Conservation (phyloP, 2,329 filamentous ascomycete species). For the Aspergillus tamarii region DNA sequence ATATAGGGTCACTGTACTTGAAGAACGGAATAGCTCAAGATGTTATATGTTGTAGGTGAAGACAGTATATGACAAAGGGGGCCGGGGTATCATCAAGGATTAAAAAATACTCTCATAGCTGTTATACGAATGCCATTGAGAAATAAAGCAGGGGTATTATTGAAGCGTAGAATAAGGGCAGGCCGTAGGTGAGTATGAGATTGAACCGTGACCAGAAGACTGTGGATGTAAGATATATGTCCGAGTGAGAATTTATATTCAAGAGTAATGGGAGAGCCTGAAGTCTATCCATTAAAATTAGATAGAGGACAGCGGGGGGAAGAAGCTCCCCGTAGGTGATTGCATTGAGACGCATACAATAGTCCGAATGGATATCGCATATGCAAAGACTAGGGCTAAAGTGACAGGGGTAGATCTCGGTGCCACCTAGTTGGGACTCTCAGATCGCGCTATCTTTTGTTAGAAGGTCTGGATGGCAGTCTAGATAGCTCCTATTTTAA, state of each 20-base stretch:
- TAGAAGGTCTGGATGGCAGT: neutral
- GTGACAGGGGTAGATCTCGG: slow-evolving; percentile 14
- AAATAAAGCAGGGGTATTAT: neutral
- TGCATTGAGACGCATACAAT: slow-evolving; percentile 21
- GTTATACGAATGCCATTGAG: neutral
- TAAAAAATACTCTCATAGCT: neutral
- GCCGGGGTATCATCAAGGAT: neutral
- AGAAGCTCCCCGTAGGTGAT: slow-evolving; percentile 14
- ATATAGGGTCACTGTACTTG: neutral
- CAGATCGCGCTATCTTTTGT: slow-evolving; percentile 4
- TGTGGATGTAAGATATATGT: slow-evolving; percentile 16
- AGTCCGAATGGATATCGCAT: slow-evolving; percentile 18
- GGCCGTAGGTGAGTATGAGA: neutral
- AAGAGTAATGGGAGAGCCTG: slow-evolving; percentile 13
- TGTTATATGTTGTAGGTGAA: neutral
- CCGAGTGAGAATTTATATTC: neutral
- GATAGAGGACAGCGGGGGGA: slow-evolving; percentile 14
- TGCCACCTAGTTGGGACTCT: slow-evolving; percentile 3
- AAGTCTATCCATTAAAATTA: slow-evolving; percentile 18
- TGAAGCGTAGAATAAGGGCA: neutral
- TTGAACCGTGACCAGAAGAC: neutral
- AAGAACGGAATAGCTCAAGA: slow-evolving; percentile 11
- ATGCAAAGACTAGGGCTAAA: slow-evolving; percentile 17
- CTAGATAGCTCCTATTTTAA: neutral
- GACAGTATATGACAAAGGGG: neutral